These are phyloP conservation scores for Kwoniella europaea DNA, from an alignment of 768 basidiomycete genomes.

Conservation along the genomic window DNA sequence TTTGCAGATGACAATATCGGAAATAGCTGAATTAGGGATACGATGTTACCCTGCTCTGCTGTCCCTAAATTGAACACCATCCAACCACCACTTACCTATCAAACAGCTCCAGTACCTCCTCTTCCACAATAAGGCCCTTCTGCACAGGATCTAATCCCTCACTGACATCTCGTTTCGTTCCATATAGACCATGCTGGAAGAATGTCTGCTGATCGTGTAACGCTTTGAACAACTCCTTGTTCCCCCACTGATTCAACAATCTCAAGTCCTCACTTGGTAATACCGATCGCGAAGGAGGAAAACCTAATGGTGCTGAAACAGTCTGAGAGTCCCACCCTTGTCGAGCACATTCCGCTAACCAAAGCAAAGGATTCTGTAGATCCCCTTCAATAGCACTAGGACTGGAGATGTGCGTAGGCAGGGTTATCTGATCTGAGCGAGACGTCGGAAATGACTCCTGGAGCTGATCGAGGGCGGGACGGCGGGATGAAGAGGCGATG, in stretches of 20 bases:
- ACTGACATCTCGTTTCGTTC: constrained; percentile 18
- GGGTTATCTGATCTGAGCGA: constrained; percentile 1
- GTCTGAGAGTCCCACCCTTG: constrained; percentile 15
- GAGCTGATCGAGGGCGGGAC: neutral
- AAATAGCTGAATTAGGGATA: constrained; percentile 6
- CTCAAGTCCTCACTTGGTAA: constrained; percentile 4
- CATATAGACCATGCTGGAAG: constrained; percentile 21
- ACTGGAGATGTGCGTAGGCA: neutral
- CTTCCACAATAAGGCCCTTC: constrained; percentile 8
- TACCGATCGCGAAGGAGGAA: neutral
- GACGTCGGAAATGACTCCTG: constrained; percentile 2
- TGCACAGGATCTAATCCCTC: constrained; percentile 17
- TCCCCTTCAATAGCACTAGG: constrained; percentile 3
- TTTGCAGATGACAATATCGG: constrained; percentile 12
- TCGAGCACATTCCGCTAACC: constrained; percentile 18
- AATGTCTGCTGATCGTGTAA: constrained; percentile 17
- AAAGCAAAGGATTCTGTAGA: constrained; percentile 15
- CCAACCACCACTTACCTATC: constrained; percentile 2
- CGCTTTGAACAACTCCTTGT: neutral
- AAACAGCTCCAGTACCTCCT: constrained; percentile 8
- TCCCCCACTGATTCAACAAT: constrained; percentile 9
- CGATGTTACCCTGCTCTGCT: no score
- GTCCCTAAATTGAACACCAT: no score
- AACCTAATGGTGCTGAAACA: neutral
- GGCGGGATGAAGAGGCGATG: constrained; percentile 1